A percentile compares a stretch with the other conserved stretches of the same genome.
phyloP scores from a whole-genome alignment of 2,329 filamentous ascomycete genomes.

The Monosporascus sp. region DNA sequence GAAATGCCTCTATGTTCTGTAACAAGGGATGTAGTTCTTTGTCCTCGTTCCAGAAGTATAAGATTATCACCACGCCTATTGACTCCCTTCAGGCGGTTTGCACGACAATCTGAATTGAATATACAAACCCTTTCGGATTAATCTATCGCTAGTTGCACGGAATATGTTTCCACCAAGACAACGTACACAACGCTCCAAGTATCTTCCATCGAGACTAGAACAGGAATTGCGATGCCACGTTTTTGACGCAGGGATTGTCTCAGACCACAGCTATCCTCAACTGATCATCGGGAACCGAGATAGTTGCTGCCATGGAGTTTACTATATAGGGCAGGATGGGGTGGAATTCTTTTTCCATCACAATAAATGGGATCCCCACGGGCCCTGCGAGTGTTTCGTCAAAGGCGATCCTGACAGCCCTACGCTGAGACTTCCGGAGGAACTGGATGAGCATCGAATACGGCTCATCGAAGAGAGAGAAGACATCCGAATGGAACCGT shows the following conservation, averaged over 20 bases:
- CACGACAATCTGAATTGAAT: neutral
- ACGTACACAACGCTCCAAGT: neutral
- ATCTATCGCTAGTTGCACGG: too few species aligned
- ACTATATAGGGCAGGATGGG: neutral
- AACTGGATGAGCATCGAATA: conserved; percentile 6
- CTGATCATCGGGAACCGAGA: conserved; percentile 8
- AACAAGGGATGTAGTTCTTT: too few species aligned
- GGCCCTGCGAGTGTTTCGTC: conserved; percentile 1
- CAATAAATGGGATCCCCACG: neutral
- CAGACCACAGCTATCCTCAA: conserved; percentile 1
- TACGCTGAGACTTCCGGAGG: conserved; percentile 1
- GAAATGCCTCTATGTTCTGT: too few species aligned
- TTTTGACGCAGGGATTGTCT: conserved; percentile 1
- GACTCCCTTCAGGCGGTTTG: neutral
- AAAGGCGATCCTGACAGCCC: neutral
- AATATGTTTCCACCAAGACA: neutral
- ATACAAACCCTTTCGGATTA: neutral
- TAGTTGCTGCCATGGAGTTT: conserved; percentile 9
- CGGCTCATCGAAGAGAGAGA: conserved; percentile 2
- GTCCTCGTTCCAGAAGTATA: too few species aligned
- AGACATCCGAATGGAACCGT: conserved; percentile 8
- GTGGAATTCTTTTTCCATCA: conserved; percentile 9
- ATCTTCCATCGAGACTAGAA: conserved; percentile 4
- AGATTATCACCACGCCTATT: too few species aligned
- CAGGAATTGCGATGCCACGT: conserved; percentile 3